Conservation (phyloP, 257 asterid species). For the Nicotiana tabacum region DNA sequence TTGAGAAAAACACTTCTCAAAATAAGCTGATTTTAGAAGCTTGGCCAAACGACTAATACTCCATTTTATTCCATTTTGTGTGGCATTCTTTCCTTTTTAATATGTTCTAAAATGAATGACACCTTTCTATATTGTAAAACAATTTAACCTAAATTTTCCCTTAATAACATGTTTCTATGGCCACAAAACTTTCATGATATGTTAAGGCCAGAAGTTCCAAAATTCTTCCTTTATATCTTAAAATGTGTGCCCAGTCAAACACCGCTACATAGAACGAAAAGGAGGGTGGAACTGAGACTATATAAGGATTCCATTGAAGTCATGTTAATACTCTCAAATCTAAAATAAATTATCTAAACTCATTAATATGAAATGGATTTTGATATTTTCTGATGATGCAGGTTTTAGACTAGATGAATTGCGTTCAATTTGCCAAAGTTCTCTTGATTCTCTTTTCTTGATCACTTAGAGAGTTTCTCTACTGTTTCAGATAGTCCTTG, state of each 20-base stretch:
- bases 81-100: neutral
- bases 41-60: too few relatives aligned
- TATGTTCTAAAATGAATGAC: neutral
- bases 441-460: neutral
- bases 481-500: neutral
- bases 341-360: neutral
- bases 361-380: too few relatives aligned
- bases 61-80: neutral
- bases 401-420: neutral
- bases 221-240: neutral
- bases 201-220: neutral
- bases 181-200: neutral
- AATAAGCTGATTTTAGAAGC: too few relatives aligned
- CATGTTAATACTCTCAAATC: neutral
- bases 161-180: neutral
- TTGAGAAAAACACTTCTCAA: too few relatives aligned
- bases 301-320: neutral
- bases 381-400: neutral
- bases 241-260: neutral
- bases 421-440: neutral
- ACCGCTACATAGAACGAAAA: neutral
- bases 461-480: neutral
- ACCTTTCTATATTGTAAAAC: neutral
- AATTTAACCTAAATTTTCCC: neutral
- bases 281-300: neutral